Evolutionary conservation across 2,329 filamentous ascomycete species (phyloP).

Genomic region (Neoscytalidium dimidiatum): DNA sequence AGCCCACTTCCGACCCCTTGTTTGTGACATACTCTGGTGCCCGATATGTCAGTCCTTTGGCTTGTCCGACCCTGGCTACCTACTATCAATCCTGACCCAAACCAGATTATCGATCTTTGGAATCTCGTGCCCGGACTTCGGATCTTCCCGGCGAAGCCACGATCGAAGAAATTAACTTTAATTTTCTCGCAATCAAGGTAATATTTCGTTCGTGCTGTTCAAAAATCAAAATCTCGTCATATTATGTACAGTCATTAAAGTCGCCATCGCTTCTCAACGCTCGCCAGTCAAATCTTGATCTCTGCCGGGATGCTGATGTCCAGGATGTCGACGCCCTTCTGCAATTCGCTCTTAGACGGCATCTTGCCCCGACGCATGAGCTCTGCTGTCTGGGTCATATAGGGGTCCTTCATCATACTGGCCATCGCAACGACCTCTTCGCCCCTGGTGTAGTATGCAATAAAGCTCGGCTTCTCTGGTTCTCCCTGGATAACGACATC

Average conservation of each 20-base stretch:
- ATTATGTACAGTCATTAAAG: conserved; percentile 11
- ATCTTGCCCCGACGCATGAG: conserved; percentile 82
- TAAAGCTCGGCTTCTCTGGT: conserved; percentile 71
- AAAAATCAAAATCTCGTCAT: neutral
- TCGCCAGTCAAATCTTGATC: conserved; percentile 43
- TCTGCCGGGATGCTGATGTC: conserved; percentile 47
- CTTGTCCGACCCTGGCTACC: too few relatives aligned
- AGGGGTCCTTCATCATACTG: conserved; percentile 86
- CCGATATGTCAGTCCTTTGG: too few relatives aligned
- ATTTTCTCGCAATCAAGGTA: neutral
- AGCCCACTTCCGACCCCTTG: neutral
- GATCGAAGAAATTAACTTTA: neutral
- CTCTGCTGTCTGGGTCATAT: conserved; percentile 79
- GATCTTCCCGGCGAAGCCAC: neutral
- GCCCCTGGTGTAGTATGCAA: conserved; percentile 84
- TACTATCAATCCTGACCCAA: neutral
- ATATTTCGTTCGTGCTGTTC: neutral
- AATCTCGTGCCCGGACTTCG: neutral
- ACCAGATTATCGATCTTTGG: neutral
- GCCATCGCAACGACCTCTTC: conserved; percentile 88
- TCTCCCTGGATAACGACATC: conserved; percentile 80
- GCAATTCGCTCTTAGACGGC: conserved; percentile 76
- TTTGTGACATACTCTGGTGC: too few relatives aligned
- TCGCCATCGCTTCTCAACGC: neutral
- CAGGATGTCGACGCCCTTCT: conserved; percentile 58